Evolutionary conservation across 352 stramenopile genomes (phyloP).

Genomic region (Globisporangium viniferum): DNA sequence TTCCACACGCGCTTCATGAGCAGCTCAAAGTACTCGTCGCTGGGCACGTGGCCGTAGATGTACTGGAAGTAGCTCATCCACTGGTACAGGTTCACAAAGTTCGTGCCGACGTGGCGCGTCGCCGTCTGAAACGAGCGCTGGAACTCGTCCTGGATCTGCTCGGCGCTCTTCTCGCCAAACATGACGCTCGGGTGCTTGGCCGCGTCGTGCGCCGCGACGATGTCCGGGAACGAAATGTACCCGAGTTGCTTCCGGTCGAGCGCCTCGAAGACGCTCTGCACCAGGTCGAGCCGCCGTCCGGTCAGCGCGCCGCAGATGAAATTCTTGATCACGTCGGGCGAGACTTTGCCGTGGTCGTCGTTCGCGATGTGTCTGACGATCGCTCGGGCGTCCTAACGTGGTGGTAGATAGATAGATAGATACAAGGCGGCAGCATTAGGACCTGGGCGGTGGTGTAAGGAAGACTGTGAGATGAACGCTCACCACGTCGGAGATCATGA

Average conservation of each 20-base stretch:
- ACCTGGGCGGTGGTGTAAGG: no score
- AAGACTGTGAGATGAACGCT: not conserved
- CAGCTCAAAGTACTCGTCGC: conserved; percentile 76
- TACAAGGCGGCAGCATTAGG: no score
- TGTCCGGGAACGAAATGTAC: conserved; percentile 53
- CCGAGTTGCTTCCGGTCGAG: conserved; percentile 59
- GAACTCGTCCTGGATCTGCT: conserved; percentile 62
- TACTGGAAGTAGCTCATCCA: conserved; percentile 81
- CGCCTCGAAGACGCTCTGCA: conserved; percentile 66
- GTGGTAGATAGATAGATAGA: not conserved
- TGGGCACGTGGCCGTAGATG: conserved; percentile 57
- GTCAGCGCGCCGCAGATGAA: conserved; percentile 50
- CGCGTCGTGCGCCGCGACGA: conserved; percentile 48
- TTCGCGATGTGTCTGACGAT: conserved; percentile 33
- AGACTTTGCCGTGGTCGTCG: conserved; percentile 39
- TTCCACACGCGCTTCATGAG: conserved; percentile 72
- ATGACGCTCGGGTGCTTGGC: conserved; percentile 61
- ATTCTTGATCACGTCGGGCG: conserved; percentile 52
- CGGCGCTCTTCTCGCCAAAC: conserved; percentile 56
- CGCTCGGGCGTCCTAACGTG: conserved; percentile 46
- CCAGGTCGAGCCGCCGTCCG: conserved; percentile 52
- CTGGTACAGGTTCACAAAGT: conserved; percentile 67
- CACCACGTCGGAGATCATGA: conserved; percentile 65
- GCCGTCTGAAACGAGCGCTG: conserved; percentile 43
- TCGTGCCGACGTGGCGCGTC: conserved; percentile 20